Base-by-base conservation (phyloP, 768 basidiomycete species). In the Suillus variegatus region DNA sequence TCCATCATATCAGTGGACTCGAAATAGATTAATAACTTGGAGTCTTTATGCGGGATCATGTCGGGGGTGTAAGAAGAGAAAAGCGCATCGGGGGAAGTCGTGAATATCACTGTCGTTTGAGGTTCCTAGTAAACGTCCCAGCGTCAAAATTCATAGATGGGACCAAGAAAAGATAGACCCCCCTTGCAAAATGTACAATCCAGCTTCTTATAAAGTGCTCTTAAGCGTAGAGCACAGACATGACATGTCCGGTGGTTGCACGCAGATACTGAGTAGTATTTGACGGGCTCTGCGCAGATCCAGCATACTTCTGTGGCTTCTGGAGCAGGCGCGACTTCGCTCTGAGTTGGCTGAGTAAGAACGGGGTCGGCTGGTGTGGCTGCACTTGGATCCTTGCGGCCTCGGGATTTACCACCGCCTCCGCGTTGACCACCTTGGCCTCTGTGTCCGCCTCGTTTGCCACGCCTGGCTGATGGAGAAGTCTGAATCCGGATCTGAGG, bases 121-220 rank as follows among this genome's bases (percentile, higher is more conserved):
- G 88, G 85, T 72, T 89, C 88, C 93, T 94, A 68, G 55, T 12
- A 58, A 20, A 12, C 22, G 40, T 22, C 14, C 49, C 4, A 35
- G 47, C 44, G 28, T 64, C 12, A 49, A 68, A 6, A 56, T 61
- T 40, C 41, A 55, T 57, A 35, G 32, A 25, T 6, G 35, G 7
- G n/a, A 25, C 14, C 8, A 66, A 28, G 18, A 58, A 55, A 40
- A 51, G 9, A 8, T 41, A n/a, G 20, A 32, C 84, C 13, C 61
- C 91, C 94, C 86, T 99, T 99, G 84, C 97, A 99, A 76, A 97
- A 97, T 1, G 97, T 94, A 73, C 97, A 99, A 16, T 95, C 93
- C 49, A 79, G 81, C 76, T 93, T 96, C 82, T 98, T 98, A 82
- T 97, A 99, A 56, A 99, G 79, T 4, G 94, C 94, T 46, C 97